Base-by-base conservation (phyloP, 1,284 basidiomycete species). In the Puccinia horiana region DNA sequence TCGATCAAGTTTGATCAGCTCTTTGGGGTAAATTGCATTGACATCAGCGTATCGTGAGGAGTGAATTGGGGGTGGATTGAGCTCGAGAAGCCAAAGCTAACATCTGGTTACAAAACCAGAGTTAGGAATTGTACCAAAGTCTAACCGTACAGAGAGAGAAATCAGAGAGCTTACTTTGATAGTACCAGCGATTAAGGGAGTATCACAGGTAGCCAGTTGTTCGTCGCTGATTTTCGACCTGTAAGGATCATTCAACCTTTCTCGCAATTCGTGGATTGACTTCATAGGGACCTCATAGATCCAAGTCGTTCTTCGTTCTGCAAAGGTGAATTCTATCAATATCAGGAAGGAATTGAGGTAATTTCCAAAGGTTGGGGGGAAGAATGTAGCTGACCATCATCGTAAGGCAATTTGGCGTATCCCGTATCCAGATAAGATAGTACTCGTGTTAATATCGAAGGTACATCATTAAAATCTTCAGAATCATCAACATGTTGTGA, bases 11-110 rank as follows among this genome's bases (percentile, higher is more conserved):
- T 26, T 80, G 52, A 37, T 65, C 78, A 35, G 76, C 61, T 69
- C 61, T 44, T 49, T 80, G 78, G 20, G 78, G 54, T 80, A 80
- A 26, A 80, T 73, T 52, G 78, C 78, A 47, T 73, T 70, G 14
- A 80, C 67, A 80, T 80, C 78, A 58, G 72, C 78, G 54, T 80
- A 80, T 37, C 67, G 37, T 37, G 78, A 80, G 47, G 29, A 72
- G 37, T 58, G 78, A 4, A 80, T 67, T 6, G 78, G 78, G n/a
- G 78, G 67, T 73, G 78, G 78, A 72, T 80, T 35, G 6, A 80
- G 49, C 70, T 80, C 78, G 2, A 80, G 67, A 40, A 80, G 65
- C 78, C 78, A 80, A 23, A 80, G 67, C 78, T 80, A 32, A 35
- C 20, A 37, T 37, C 23, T 20, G n/a, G 44, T 32, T 23, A 3